Conservation (phyloP, 2,329 filamentous ascomycete species). For the Gremmenia infestans region DNA sequence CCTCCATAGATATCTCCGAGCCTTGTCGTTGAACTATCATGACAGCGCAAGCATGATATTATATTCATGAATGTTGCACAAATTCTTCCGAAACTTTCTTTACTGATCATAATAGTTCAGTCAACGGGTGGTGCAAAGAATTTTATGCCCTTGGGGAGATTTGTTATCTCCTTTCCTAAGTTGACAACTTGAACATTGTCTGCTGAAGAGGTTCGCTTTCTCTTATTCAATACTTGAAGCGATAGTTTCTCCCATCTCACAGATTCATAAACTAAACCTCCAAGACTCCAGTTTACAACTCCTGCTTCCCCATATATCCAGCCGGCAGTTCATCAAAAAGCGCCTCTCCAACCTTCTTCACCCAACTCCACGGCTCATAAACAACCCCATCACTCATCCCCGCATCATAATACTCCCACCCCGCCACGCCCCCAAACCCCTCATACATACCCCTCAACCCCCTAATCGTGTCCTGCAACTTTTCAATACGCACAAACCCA, state of each 20-base stretch:
- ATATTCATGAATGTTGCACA: no score
- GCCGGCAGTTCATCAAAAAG: slow-evolving; percentile 10
- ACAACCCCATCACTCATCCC: slow-evolving; percentile 50
- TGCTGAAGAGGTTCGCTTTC: not conserved
- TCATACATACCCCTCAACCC: slow-evolving; percentile 43
- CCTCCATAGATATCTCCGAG: no score
- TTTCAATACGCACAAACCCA: slow-evolving; percentile 54
- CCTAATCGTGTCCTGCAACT: slow-evolving; percentile 50
- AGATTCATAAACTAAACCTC: not conserved
- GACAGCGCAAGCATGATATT: no score
- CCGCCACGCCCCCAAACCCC: slow-evolving; percentile 71
- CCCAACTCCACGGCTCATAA: slow-evolving; percentile 70
- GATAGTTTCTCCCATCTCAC: not conserved
- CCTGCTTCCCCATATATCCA: not conserved
- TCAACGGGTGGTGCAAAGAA: no score
- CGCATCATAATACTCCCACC: slow-evolving; percentile 90
- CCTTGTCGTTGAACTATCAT: no score
- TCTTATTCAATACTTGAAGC: not conserved
- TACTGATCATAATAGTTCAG: no score
- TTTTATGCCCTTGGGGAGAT: no score
- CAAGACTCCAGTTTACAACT: not conserved
- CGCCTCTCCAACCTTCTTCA: slow-evolving; percentile 48
- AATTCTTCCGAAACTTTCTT: no score
- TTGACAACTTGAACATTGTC: no score
- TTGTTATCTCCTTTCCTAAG: no score